These are phyloP conservation scores for Pisolithus microcarpus DNA, from an alignment of 768 basidiomycete species.

Conservation along the genomic window DNA sequence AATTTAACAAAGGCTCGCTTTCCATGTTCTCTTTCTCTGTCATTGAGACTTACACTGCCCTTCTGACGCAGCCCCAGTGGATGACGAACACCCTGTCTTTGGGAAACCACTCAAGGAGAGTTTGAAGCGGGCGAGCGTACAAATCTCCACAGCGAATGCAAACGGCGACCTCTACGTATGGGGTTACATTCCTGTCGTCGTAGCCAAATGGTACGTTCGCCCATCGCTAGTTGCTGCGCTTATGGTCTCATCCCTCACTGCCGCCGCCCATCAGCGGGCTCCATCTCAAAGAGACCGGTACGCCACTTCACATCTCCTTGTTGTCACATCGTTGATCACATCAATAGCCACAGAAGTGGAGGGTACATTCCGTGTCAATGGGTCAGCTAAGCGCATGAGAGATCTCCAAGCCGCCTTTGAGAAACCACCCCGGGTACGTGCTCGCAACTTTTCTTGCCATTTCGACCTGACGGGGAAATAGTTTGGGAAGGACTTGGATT, in stretches of 20 bases:
- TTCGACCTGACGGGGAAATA: constrained; percentile 21
- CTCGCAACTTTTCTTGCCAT: neutral
- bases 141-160: constrained; percentile 84
- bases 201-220: constrained; percentile 82
- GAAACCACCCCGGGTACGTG: constrained; percentile 69
- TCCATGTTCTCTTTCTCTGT: neutral
- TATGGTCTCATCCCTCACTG: constrained; percentile 1
- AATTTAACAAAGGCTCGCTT: constrained; percentile 36
- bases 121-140: constrained; percentile 81
- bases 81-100: constrained; percentile 58
- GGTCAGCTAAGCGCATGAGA: constrained; percentile 93
- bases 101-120: constrained; percentile 80
- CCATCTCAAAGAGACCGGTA: constrained; percentile 91
- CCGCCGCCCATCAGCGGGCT: constrained; percentile 52
- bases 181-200: constrained; percentile 94
- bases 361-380: constrained; percentile 92
- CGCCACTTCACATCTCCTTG: constrained; percentile 8
- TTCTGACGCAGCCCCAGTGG: constrained; percentile 18
- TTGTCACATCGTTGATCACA: neutral
- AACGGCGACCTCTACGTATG: constrained; percentile 82
- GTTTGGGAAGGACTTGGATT: constrained; percentile 93
- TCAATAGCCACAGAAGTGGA: constrained; percentile 76
- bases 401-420: constrained; percentile 92
- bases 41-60: neutral
- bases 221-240: constrained; percentile 1